phyloP scores from a whole-genome alignment of 371 early-diverging fungal species.

The Haplosporangium sp. region DNA sequence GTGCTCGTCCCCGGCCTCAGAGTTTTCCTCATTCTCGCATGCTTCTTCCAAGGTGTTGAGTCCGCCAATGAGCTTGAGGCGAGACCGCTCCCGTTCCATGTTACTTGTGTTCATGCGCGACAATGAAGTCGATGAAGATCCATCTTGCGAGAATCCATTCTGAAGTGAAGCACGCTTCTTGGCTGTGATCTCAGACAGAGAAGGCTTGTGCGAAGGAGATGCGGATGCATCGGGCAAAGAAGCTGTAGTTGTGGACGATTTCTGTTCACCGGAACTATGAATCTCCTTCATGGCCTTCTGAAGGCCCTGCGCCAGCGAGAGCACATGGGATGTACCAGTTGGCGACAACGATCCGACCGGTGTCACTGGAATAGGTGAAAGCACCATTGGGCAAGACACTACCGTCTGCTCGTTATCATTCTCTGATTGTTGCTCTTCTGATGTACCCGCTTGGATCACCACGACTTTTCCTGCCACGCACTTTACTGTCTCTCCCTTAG shows the following conservation, averaged over 20 bases:
- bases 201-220: constrained; percentile 7
- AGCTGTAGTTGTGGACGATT: too few species aligned
- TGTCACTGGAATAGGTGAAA: too few species aligned
- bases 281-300: constrained; percentile 28
- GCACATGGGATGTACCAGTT: constrained; percentile 17
- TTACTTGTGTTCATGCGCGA: constrained; percentile 1
- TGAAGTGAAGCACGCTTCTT: constrained; percentile 26
- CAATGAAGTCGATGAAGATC: too few species aligned
- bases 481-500: neutral
- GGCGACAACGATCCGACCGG: neutral
- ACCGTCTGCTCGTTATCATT: neutral
- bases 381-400: neutral
- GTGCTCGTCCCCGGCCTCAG: neutral
- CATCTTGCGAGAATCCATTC: neutral
- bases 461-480: neutral
- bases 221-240: neutral
- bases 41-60: constrained; percentile 1
- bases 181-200: constrained; percentile 31
- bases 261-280: neutral
- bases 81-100: constrained; percentile 19
- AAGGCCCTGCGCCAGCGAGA: constrained; percentile 26
- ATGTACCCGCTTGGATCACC: neutral
- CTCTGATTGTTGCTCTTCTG: neutral
- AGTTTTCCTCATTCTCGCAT: neutral
- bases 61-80: constrained; percentile 27